Base-by-base conservation (phyloP, 108 stramenopile species). In the Nitzschia sp. region DNA sequence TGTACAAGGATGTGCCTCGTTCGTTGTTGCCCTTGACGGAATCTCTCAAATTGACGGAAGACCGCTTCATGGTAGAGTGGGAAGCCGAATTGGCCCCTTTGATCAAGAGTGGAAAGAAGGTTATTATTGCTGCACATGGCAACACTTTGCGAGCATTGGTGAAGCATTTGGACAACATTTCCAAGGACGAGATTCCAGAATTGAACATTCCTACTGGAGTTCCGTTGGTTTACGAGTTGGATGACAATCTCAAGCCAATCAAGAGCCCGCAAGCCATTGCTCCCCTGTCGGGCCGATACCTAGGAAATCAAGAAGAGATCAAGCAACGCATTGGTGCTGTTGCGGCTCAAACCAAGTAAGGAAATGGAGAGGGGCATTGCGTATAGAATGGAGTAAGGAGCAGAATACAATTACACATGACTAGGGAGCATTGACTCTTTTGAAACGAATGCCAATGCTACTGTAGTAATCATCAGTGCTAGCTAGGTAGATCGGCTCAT, bases 201-300 rank as follows among this genome's bases (percentile, higher is more conserved):
- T 79, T 99, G 72, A 98, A 99, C 75, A 97, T 99, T 69, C 99
- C 99, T 15, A 98, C 98, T 19, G 97, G 97, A 46, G 94, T 97
- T 24, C 98, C 98, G 2, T 80, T 98, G 1, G 89, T 97, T 6
- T 98, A 97, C 81, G 94, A 97, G 53, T 29, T 70, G 49, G 97
- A 98, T 70, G 95, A 92, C 27, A 76, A 97, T 64, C 71, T 98
- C 63, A 93, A 96, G 54, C 95, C 96, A 26, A 92, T 98, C 57
- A 70, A 84, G 1, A 90, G 94, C 68, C 70, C 84, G 24, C 86
- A 97, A 78, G 95, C 86, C 17, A 95, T 95, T 77, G 88, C 77
- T 29, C 95, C 95, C 27, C 70, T 95, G 66, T 46, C 62, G 54
- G 95, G 95, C 36, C 77, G 80, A 64, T 98, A 97, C 68, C 81